Conservation (phyloP, 768 basidiomycete genomes). For the Asterophora lycoperdoides region DNA sequence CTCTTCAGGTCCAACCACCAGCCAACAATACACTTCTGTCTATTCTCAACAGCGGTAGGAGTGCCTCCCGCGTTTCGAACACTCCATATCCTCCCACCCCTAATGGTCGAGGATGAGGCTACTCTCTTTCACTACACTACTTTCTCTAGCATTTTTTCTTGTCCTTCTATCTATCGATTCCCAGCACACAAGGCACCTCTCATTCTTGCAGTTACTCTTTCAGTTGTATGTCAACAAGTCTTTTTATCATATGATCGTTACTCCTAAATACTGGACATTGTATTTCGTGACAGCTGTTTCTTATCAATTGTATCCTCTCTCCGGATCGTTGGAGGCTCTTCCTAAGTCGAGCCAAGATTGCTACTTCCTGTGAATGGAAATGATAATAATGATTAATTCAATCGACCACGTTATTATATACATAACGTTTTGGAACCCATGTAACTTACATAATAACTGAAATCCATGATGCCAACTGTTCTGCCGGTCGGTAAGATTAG, state of each 20-base stretch:
- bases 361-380: too few species aligned
- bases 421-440: too few species aligned
- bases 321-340: not conserved
- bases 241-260: not conserved
- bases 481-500: not conserved
- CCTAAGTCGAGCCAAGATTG: too few species aligned
- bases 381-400: too few species aligned
- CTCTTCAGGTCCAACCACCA: conserved; percentile 2
- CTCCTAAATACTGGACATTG: conserved; percentile 1
- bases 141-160: not conserved
- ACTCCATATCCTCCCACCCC: conserved; percentile 3
- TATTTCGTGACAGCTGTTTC: not conserved
- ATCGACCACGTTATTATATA: too few species aligned
- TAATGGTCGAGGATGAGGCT: conserved; percentile 2
- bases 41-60: conserved; percentile 15
- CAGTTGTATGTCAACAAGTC: not conserved
- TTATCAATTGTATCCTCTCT: not conserved
- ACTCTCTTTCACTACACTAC: not conserved
- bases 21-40: conserved; percentile 15
- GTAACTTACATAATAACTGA: too few species aligned
- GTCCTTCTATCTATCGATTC: not conserved
- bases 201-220: not conserved
- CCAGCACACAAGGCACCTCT: not conserved
- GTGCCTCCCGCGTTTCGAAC: conserved; percentile 4
- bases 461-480: not conserved